Percentiles rank a stretch among this genome's conserved stretches.
Conservation (phyloP, 2,329 filamentous ascomycete genomes). For the Domatiomyces catenatus region DNA sequence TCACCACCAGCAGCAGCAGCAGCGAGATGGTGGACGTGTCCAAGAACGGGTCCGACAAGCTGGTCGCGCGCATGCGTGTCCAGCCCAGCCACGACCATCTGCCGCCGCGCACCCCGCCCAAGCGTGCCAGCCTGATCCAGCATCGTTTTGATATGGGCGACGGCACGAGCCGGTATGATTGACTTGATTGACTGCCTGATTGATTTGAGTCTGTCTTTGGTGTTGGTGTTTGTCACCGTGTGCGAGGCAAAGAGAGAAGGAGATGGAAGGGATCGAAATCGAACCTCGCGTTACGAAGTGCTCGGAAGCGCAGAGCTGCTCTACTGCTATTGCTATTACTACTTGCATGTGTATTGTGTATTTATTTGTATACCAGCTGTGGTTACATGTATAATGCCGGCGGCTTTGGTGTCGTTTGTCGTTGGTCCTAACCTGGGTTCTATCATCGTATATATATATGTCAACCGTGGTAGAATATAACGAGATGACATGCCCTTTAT, state of each 20-base stretch:
- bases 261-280: background rate
- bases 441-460: no score
- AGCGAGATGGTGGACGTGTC: constrained; percentile 17
- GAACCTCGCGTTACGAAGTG: constrained; percentile 12
- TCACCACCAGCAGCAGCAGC: no score
- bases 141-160: constrained; percentile 20
- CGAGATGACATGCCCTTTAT: background rate
- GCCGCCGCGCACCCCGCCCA: constrained; percentile 18
- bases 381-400: background rate
- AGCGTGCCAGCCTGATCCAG: constrained; percentile 12
- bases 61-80: constrained; percentile 18
- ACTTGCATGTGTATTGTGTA: background rate
- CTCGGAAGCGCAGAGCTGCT: constrained; percentile 9
- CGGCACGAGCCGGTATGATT: constrained; percentile 14
- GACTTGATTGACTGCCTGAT: no score
- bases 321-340: background rate
- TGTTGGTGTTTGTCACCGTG: background rate
- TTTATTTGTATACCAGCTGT: background rate
- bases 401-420: no score
- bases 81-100: constrained; percentile 23
- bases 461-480: no score
- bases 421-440: no score
- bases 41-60: constrained; percentile 15
- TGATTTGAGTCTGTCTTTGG: background rate
- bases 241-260: background rate